Percentiles rank a stretch among this genome's conserved stretches.
Conservation (phyloP, 495 filamentous ascomycete genomes). For the Hypoxylon fragiforme region DNA sequence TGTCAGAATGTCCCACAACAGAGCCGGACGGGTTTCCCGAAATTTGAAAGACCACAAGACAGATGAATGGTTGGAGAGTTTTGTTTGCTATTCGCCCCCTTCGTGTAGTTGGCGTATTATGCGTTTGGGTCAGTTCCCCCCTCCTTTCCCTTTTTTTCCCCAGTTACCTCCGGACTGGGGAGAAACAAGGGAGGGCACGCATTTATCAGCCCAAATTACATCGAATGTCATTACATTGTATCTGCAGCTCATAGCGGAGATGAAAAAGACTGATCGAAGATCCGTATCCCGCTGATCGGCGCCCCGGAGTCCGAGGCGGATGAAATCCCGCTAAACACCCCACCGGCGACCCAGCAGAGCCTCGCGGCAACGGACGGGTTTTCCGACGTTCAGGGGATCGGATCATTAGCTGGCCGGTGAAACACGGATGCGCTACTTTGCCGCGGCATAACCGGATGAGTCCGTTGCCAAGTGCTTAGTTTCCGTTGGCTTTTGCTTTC, state of each 20-base stretch:
- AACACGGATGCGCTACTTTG: conserved; percentile 51
- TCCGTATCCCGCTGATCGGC: conserved; percentile 52
- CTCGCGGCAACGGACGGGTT: conserved; percentile 56
- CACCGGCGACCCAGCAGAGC: conserved; percentile 59
- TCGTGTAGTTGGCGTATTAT: conserved; percentile 53
- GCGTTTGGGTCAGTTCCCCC: not conserved
- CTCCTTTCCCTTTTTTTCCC: conserved; percentile 36
- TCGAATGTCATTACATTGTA: conserved; percentile 49
- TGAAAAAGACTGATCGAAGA: conserved; percentile 56
- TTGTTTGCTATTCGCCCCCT: conserved; percentile 43
- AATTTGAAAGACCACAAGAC: not conserved
- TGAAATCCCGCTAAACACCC: conserved; percentile 58
- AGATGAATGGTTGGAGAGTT: not conserved
- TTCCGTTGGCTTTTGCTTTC: not conserved
- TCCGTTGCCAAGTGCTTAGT: conserved; percentile 40
- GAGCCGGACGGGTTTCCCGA: not conserved
- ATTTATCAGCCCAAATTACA: conserved; percentile 52
- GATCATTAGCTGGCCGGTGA: conserved; percentile 62
- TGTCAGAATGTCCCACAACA: too few species aligned
- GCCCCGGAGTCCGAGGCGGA: conserved; percentile 58
- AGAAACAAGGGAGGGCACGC: too few species aligned
- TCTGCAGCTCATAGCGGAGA: conserved; percentile 55
- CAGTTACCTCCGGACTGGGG: too few species aligned
- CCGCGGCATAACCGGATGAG: conserved; percentile 64
- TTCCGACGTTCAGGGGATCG: conserved; percentile 56